Evolutionary conservation across 1,284 basidiomycete species (phyloP).

Genomic region (Ceratobasidium sp.): DNA sequence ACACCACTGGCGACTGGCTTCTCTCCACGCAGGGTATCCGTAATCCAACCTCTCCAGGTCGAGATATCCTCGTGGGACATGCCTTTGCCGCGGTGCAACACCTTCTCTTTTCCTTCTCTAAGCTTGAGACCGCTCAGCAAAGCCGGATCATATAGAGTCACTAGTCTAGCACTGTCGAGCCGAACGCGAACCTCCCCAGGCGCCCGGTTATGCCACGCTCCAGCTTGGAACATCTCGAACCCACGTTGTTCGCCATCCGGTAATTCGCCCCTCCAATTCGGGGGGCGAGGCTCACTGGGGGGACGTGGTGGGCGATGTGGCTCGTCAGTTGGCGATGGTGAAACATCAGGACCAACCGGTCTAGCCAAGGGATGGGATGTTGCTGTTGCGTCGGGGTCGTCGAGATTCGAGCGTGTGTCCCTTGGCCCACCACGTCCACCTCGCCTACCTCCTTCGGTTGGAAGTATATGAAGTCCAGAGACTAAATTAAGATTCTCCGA

Average conservation of each 20-base stretch:
- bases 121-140: slow-evolving; percentile 57
- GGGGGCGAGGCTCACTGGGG: slow-evolving; percentile 31
- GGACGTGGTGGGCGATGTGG: not conserved
- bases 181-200: slow-evolving; percentile 57
- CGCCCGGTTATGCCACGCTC: slow-evolving; percentile 59
- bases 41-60: slow-evolving; percentile 45
- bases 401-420: not conserved
- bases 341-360: too few relatives aligned
- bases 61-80: slow-evolving; percentile 19
- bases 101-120: slow-evolving; percentile 55
- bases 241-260: slow-evolving; percentile 1
- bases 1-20: slow-evolving; percentile 55
- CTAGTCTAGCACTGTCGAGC: slow-evolving; percentile 59
- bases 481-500: slow-evolving; percentile 59
- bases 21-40: slow-evolving; percentile 50
- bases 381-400: not conserved
- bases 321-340: not conserved
- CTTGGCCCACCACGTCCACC: not conserved
- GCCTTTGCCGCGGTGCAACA: slow-evolving; percentile 56
- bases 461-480: slow-evolving; percentile 53
- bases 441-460: slow-evolving; percentile 14
- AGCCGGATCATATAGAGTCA: slow-evolving; percentile 63
- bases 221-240: slow-evolving; percentile 57
- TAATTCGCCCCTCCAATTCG: slow-evolving; percentile 47
- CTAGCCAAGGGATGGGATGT: too few relatives aligned